These are phyloP conservation scores for Rhizopogon vulgaris DNA, from an alignment of 768 basidiomycete species.

Conservation along the genomic window DNA sequence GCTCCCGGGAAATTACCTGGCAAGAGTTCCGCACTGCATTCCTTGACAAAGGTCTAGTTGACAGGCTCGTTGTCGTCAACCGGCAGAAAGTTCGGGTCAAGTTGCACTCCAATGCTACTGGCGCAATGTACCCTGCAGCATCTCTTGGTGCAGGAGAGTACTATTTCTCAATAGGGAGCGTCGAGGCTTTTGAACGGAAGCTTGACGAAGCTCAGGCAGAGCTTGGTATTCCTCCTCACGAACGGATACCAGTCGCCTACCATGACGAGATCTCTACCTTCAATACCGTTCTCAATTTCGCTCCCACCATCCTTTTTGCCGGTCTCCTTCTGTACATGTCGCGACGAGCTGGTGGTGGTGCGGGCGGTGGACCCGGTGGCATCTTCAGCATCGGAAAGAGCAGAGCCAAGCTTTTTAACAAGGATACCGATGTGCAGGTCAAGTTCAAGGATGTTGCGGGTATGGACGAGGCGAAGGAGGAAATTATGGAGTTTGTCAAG, in stretches of 20 bases:
- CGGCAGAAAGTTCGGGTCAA: constrained; percentile 86
- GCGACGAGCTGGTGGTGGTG: constrained; percentile 55
- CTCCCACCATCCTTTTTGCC: constrained; percentile 88
- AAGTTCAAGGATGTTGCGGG: constrained; percentile 97
- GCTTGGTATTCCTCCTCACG: constrained; percentile 84
- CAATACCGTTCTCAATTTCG: constrained; percentile 80
- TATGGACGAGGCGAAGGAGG: constrained; percentile 99
- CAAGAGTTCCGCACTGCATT: constrained; percentile 98
- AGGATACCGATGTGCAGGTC: constrained; percentile 89
- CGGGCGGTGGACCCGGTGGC: constrained; percentile 68
- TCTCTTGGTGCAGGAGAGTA: constrained; percentile 56
- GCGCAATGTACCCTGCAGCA: constrained; percentile 64
- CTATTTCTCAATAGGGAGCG: constrained; percentile 95
- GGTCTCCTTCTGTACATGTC: constrained; percentile 89
- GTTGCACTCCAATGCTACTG: constrained; percentile 85
- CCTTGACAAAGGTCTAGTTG: constrained; percentile 93
- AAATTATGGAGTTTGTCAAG: constrained; percentile 99
- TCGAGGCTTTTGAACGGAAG: constrained; percentile 94
- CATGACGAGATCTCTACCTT: constrained; percentile 88
- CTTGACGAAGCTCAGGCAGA: constrained; percentile 91
- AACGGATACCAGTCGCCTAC: constrained; percentile 96
- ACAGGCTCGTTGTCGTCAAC: constrained; percentile 89
- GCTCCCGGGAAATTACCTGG: constrained; percentile 94
- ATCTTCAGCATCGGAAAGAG: constrained; percentile 98
- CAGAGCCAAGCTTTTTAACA: constrained; percentile 90